Base-by-base conservation (phyloP, 2,329 filamentous ascomycete species). In the Beauveria bassiana region DNA sequence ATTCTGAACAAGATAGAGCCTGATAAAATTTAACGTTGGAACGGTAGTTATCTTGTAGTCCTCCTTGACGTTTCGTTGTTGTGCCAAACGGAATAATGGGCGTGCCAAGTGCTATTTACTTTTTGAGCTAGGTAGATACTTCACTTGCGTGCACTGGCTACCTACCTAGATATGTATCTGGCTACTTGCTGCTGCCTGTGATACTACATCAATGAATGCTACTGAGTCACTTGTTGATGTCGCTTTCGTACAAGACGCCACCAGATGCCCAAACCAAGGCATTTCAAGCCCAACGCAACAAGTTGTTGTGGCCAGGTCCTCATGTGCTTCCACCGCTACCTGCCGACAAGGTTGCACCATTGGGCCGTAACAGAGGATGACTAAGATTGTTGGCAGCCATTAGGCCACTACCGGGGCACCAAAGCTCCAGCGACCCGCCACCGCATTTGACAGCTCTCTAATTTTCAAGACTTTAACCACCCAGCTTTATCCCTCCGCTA, bases 331-430 rank as follows among this genome's bases (percentile, higher is more conserved):
- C 54, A 46, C 42, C 40, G 40, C 40, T 28, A 34, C 40, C 45
- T 31, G 34, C 34, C 5, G 14, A 7, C 24, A 56, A 40, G 10
- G 40, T 16, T 16, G 24, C 22, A 51, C 22, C 47, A 34, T 60
- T 60, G 58, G 58, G 58, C 58, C 49, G 58, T 53, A 26, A 60
- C n/a, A 38, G 6, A 34, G 26, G 42, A 60, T 60, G 58, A 60
- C 58, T 60, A 60, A 60, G 58, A 34, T 16, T 5, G 2, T 2
- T 5, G 8, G 24, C 26, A 1, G 26, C 20, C 24, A 20, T 53
- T 47, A 40, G 49, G 58, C 47, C 58, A 54, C 49, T 38, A 26
- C 24, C 26, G 26, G n/a, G 7, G 34, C 12, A 16, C 24, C 8
- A 24, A 51, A 59, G 56, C 47, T 47, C 55, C 45, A 40, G 31